A percentile compares a stretch with the other conserved stretches of the same genome.
Conservation (phyloP, 345 rosid species). For the Eucalyptus dawsonii region DNA sequence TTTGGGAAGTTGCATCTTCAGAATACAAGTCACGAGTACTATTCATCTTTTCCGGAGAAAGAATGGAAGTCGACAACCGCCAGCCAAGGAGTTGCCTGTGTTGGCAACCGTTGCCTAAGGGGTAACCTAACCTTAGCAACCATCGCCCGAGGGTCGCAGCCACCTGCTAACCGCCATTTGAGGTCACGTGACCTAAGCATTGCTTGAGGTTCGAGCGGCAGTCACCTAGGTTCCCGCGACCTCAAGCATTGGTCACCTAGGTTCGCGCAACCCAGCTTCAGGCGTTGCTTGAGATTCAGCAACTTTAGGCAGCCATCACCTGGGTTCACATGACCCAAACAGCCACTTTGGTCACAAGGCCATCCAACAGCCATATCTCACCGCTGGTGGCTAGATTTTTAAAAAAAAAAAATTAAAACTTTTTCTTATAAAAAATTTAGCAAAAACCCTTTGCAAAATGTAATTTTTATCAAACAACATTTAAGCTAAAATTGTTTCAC, state of each 20-base stretch:
- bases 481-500: neutral
- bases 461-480: neutral
- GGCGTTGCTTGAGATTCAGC: accelerated
- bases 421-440: too few relatives aligned
- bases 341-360: accelerated
- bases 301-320: accelerated
- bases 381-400: accelerated
- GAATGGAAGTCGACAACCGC: accelerated
- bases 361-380: accelerated
- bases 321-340: accelerated
- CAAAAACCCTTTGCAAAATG: neutral
- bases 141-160: accelerated
- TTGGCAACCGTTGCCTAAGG: accelerated
- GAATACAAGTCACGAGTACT: accelerated
- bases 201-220: accelerated
- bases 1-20: accelerated
- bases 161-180: accelerated
- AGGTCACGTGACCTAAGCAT: accelerated
- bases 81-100: accelerated
- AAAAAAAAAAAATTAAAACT: too few relatives aligned
- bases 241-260: accelerated
- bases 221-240: accelerated
- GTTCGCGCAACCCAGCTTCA: accelerated
- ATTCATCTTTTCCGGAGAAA: accelerated
- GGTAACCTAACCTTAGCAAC: accelerated